These are phyloP conservation scores for Arabis hirsuta DNA, from an alignment of 345 rosid species.

Conservation along the genomic window DNA sequence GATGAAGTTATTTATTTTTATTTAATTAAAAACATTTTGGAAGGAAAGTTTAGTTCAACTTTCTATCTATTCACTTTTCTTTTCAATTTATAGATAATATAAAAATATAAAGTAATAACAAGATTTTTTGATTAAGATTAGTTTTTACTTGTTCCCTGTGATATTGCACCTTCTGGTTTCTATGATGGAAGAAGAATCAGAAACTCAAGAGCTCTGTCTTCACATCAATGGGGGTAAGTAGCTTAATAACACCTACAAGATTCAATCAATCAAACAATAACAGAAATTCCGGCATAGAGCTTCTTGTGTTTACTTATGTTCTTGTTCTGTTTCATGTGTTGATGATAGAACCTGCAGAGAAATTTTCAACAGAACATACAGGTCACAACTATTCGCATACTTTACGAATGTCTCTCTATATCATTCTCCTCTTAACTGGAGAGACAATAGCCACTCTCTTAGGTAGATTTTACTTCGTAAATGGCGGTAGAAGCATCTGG, in stretches of 20 bases:
- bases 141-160: constrained; percentile 34
- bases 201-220: constrained; percentile 45
- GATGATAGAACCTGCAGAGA: constrained; percentile 29
- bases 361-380: constrained; percentile 19
- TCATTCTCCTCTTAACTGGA: constrained; percentile 47
- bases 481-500: constrained; percentile 67
- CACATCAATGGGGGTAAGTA: constrained; percentile 34
- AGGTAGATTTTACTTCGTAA: constrained; percentile 55
- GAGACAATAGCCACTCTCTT: constrained; percentile 52
- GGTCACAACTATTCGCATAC: constrained; percentile 32
- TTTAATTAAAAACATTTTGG: not conserved
- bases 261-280: not conserved
- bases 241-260: not conserved
- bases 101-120: not conserved
- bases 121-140: not conserved
- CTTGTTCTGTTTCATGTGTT: constrained; percentile 30
- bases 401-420: constrained; percentile 43
- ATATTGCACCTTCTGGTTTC: constrained; percentile 17
- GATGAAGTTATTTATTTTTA: not conserved
- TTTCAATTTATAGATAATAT: not conserved
- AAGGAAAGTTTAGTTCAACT: no score
- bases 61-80: not conserved
- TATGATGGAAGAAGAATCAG: constrained; percentile 38
- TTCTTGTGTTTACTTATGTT: constrained; percentile 19
- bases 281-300: not conserved